These are phyloP conservation scores for Abrus pulchellus DNA, from an alignment of 306 rosid genomes.

Conservation along the genomic window DNA sequence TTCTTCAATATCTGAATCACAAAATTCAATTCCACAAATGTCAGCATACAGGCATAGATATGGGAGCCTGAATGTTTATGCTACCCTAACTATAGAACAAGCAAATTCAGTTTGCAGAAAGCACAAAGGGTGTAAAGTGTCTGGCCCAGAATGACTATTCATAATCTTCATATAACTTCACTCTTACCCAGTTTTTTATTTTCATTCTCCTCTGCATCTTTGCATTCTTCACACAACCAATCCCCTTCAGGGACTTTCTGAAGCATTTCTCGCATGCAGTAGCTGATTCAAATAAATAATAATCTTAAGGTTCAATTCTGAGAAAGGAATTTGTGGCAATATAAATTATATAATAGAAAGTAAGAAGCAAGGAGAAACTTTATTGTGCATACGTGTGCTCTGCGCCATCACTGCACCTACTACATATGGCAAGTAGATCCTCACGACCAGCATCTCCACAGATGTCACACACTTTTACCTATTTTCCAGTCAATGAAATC, in stretches of 20 bases:
- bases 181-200: conserved; percentile 73
- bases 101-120: conserved; percentile 47
- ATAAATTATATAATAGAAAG: not conserved
- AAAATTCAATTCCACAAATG: conserved; percentile 36
- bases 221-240: conserved; percentile 98
- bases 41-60: conserved; percentile 37
- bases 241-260: conserved; percentile 87
- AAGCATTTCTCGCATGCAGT: conserved; percentile 97
- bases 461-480: conserved; percentile 98
- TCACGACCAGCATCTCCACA: conserved; percentile 99
- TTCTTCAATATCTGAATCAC: conserved; percentile 64
- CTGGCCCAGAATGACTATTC: conserved; percentile 2
- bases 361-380: conserved; percentile 25
- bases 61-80: conserved; percentile 28
- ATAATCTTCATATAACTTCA: conserved; percentile 26
- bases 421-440: conserved; percentile 91
- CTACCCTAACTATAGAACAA: conserved; percentile 46
- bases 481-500: conserved; percentile 49
- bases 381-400: conserved; percentile 87
- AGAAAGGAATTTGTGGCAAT: conserved; percentile 42
- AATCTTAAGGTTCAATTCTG: conserved; percentile 39
- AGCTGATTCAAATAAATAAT: conserved; percentile 64
- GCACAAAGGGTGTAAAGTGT: conserved; percentile 33
- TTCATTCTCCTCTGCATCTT: conserved; percentile 69
- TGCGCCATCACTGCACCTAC: conserved; percentile 96